Evolutionary conservation across 2,329 filamentous ascomycete genomes (phyloP), one percentile per base, ranked within the genome.

Genomic region (Colletotrichum horii): DNA sequence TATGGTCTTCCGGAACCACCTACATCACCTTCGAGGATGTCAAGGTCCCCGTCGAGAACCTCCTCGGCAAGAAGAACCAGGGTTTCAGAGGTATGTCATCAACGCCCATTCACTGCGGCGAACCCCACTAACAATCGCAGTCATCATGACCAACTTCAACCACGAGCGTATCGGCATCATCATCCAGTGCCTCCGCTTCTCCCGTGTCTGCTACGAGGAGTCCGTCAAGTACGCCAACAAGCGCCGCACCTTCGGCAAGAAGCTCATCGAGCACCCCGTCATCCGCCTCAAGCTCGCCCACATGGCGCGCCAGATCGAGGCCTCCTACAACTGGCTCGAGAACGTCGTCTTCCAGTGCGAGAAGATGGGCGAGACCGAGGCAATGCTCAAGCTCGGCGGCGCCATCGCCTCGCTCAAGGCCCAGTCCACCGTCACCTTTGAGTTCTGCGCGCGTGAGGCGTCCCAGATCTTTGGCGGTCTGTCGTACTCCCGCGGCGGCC

Each of bases 91-190:
- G 91, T 92, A 85, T 79, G 83, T 77, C 16, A 22, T 22, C 9
- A 4, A 9, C 4, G 1, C 12, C 19, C 30, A 36, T 32, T 8
- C 11, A 4, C 16, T 3, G 14, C 2, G 3, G 19, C 8, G 56
- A 60, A 28, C 14, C 4, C 1, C 38, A 34, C 78, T 81, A 70
- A 82, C 77, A 8, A 11, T 5, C 26, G 8, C 76, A 91, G 96
- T 98, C 83, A 96, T 99, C 89, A 98, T 98, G 96, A 98, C 95
- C 84, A 98, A 98, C 91, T 98, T 98, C 90, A 98, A 98, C 91
- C 97, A 98, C 90, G 97, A 99, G 88, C 95, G 97, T 78, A 96
- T 99, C 80, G 97, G 97, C 77, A 98, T 99, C 86, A 96, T 98
- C 87, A 98, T 98, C 88, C 97, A 99, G 87, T 98, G 93, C 82